phyloP scores from a whole-genome alignment of 345 rosid genomes.

The Ricinus communis region DNA sequence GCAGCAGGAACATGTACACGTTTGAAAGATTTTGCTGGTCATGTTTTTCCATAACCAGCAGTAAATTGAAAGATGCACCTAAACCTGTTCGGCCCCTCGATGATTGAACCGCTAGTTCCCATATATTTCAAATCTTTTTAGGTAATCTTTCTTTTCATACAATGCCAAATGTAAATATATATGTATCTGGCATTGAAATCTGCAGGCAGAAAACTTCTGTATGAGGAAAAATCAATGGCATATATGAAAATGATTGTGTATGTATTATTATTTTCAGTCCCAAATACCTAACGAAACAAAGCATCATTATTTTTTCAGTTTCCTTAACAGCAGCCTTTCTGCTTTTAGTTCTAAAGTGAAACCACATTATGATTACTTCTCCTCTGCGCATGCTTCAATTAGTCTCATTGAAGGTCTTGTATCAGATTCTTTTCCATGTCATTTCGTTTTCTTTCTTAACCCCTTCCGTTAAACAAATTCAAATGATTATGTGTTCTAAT shows the following conservation, averaged over 20 bases:
- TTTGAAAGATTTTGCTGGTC: too few relatives aligned
- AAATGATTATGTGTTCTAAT: too few relatives aligned
- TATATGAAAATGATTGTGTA: constrained; percentile 16
- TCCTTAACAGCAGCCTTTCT: constrained; percentile 36
- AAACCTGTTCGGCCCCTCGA: too few relatives aligned
- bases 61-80: too few relatives aligned
- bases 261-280: not conserved
- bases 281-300: not conserved
- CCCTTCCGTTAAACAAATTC: too few relatives aligned
- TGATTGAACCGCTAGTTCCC: too few relatives aligned
- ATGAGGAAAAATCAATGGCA: constrained; percentile 31
- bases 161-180: too few relatives aligned
- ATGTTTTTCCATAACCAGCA: too few relatives aligned
- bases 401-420: constrained; percentile 9
- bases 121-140: too few relatives aligned
- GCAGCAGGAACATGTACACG: too few relatives aligned
- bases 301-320: constrained; percentile 36
- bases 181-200: not conserved
- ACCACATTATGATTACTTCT: constrained; percentile 30
- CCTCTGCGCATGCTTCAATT: constrained; percentile 42
- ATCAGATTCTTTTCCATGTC: constrained; percentile 16
- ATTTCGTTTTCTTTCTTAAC: too few relatives aligned
- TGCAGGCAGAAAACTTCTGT: constrained; percentile 18
- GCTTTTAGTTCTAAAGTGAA: constrained; percentile 17
- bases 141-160: too few relatives aligned